These are phyloP conservation scores for Solanum hybrid DNA, from an alignment of 305 asterid species.

Conservation along the genomic window DNA sequence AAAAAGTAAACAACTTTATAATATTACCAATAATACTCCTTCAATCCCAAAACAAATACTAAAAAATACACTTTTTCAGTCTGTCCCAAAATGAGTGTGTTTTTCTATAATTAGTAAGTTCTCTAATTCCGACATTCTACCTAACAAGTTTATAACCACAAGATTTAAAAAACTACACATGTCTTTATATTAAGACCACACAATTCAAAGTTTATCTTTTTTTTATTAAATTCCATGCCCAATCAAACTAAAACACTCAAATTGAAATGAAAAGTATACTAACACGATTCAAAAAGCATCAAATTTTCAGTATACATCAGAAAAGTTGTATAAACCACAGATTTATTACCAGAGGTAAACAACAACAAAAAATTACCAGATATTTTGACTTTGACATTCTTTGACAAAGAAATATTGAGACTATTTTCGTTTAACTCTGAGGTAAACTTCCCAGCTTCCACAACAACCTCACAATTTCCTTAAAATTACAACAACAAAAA, in stretches of 20 bases:
- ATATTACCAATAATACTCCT: neutral
- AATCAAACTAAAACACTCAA: neutral
- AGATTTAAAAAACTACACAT: neutral
- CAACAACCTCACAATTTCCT: constrained; percentile 71
- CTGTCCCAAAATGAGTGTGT: neutral
- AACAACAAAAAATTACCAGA: constrained; percentile 25
- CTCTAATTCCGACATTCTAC: neutral
- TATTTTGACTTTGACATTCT: constrained; percentile 39
- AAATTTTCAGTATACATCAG: neutral
- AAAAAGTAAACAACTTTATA: neutral
- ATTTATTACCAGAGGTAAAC: neutral
- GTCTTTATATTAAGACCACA: neutral
- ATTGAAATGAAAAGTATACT: neutral
- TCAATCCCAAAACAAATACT: neutral
- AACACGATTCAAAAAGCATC: neutral
- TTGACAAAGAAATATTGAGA: constrained; percentile 44
- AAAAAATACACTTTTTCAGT: neutral
- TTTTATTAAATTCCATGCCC: neutral
- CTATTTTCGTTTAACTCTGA: constrained; percentile 37
- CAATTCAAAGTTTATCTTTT: neutral
- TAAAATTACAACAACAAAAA: neutral
- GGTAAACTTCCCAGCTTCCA: constrained; percentile 50
- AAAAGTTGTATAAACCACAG: neutral
- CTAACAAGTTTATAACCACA: neutral
- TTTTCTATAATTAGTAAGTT: neutral